These are phyloP conservation scores for Syzygium aqueum DNA, from an alignment of 345 rosid species.

Conservation along the genomic window DNA sequence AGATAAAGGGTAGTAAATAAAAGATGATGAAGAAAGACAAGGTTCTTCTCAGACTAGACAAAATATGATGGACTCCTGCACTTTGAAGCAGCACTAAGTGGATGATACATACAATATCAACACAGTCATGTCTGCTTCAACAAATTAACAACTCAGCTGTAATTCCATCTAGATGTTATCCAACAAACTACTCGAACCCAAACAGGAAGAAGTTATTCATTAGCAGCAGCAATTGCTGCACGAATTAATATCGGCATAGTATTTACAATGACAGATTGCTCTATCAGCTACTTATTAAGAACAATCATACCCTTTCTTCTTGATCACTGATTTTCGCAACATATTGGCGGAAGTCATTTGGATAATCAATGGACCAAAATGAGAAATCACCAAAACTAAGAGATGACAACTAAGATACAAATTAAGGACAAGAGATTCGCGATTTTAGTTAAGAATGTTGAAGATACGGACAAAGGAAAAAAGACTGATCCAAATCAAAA, in stretches of 20 bases:
- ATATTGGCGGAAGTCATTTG: not conserved
- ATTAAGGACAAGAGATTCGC: not conserved
- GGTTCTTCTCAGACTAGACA: not conserved
- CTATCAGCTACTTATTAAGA: not conserved
- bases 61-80: not conserved
- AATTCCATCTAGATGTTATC: not conserved
- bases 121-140: not conserved
- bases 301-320: not conserved
- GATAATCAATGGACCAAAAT: not conserved
- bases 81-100: not conserved
- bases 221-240: not conserved
- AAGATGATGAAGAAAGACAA: not conserved
- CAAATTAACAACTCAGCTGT: not conserved
- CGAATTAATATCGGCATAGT: not conserved
- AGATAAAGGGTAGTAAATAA: not conserved
- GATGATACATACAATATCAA: not conserved
- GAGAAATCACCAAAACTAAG: not conserved
- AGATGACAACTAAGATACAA: not conserved
- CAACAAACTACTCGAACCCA: not conserved
- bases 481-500: not conserved
- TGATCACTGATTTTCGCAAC: not conserved
- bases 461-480: not conserved
- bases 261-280: not conserved
- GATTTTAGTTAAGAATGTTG: not conserved
- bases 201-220: not conserved